phyloP scores from a whole-genome alignment of 2,329 filamentous ascomycete species.

The Colletotrichum simmondsii region DNA sequence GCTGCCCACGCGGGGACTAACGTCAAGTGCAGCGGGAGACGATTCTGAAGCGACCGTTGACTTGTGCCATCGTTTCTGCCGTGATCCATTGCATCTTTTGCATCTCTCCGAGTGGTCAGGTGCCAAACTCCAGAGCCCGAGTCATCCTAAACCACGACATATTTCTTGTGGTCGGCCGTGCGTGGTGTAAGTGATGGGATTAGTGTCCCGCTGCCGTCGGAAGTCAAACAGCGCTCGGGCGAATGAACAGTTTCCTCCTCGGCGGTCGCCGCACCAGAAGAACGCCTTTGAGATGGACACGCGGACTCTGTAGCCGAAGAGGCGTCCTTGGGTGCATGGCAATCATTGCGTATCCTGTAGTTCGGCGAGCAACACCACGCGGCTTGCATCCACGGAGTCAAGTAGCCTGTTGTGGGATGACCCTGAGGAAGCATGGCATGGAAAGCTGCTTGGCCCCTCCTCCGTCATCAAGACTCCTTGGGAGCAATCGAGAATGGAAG shows the following conservation, averaged over 20 bases:
- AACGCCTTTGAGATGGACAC: neutral
- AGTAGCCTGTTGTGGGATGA: neutral
- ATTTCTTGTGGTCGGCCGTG: neutral
- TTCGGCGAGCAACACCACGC: neutral
- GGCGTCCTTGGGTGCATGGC: neutral
- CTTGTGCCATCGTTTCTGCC: neutral
- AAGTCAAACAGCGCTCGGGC: slow-evolving; percentile 13
- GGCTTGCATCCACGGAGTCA: neutral
- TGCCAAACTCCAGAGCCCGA: neutral
- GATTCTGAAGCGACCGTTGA: neutral
- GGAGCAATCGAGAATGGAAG: neutral
- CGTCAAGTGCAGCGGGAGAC: neutral
- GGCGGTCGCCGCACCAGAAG: neutral
- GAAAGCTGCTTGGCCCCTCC: neutral
- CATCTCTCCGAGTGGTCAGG: neutral
- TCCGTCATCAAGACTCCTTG: neutral
- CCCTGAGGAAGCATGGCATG: neutral
- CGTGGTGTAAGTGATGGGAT: neutral
- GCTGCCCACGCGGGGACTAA: neutral
- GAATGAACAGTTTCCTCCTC: slow-evolving; percentile 1
- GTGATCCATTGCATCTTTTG: neutral
- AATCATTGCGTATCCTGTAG: neutral
- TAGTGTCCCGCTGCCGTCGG: slow-evolving; percentile 3
- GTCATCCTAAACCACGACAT: neutral
- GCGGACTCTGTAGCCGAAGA: neutral